phyloP scores from a whole-genome alignment of 192 early-diverging fungal genomes.

The Gaertneriomyces sp. region DNA sequence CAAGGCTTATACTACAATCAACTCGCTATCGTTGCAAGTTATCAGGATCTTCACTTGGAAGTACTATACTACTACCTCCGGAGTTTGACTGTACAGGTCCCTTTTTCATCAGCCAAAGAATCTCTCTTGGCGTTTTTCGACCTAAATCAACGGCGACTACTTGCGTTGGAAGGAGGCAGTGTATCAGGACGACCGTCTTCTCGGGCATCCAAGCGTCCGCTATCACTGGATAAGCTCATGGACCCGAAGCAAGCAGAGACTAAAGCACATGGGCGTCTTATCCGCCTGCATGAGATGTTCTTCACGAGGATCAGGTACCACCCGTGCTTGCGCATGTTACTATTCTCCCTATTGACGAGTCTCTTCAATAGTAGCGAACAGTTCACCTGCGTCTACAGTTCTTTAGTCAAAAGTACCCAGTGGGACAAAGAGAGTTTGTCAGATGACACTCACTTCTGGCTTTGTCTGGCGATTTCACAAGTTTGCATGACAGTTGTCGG shows the following conservation, averaged over 20 bases:
- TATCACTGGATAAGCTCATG: too few species aligned
- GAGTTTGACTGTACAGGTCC: conserved; percentile 32
- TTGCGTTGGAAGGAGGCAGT: too few species aligned
- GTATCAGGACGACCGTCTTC: too few species aligned
- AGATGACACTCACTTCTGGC: too few species aligned
- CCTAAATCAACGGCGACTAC: conserved; percentile 6
- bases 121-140: conserved; percentile 25
- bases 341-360: too few species aligned
- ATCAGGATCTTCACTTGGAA: conserved; percentile 9
- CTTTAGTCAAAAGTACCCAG: too few species aligned
- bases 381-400: too few species aligned
- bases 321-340: too few species aligned
- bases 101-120: conserved; percentile 36
- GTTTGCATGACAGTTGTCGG: conserved; percentile 9
- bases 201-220: too few species aligned
- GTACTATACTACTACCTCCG: conserved; percentile 29
- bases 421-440: too few species aligned
- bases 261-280: neutral
- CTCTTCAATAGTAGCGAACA: too few species aligned
- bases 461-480: neutral
- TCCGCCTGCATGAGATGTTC: conserved; percentile 33
- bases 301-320: conserved; percentile 37
- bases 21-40: conserved; percentile 32
- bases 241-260: too few species aligned
- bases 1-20: conserved; percentile 42